Conservation (phyloP, 2,329 filamentous ascomycete genomes). For the Cladosporium sp. region DNA sequence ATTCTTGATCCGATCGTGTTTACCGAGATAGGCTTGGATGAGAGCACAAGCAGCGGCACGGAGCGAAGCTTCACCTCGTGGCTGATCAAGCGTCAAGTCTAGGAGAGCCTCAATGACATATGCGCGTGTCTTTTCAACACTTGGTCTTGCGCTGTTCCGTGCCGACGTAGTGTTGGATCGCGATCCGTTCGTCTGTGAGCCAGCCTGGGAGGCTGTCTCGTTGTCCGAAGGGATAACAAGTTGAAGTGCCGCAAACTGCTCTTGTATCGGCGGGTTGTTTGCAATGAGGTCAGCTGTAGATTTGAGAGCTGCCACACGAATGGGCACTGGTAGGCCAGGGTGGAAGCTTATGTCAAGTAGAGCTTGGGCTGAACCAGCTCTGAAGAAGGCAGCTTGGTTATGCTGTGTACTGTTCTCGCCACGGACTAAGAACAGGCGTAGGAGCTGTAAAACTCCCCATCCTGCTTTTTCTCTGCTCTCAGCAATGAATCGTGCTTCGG, state of each 20-base stretch:
- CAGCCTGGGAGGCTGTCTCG: constrained; percentile 23
- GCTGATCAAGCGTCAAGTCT: constrained; percentile 71
- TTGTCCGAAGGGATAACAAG: constrained; percentile 52
- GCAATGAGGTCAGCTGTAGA: constrained; percentile 88
- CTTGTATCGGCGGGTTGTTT: constrained; percentile 76
- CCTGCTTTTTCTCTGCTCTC: constrained; percentile 80
- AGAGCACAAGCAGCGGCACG: constrained; percentile 85
- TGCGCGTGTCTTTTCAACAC: constrained; percentile 46
- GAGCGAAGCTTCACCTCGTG: constrained; percentile 70
- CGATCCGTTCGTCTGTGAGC: constrained; percentile 31
- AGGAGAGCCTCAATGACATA: constrained; percentile 94
- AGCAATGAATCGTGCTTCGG: constrained; percentile 38
- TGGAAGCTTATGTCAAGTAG: constrained; percentile 82
- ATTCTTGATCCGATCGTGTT: constrained; percentile 74
- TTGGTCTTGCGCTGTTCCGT: constrained; percentile 30
- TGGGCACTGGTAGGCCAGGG: constrained; percentile 67
- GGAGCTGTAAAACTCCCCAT: constrained; percentile 82
- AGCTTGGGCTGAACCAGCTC: constrained; percentile 75
- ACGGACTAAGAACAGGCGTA: constrained; percentile 79
- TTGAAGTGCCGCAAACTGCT: constrained; percentile 83
- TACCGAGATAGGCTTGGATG: constrained; percentile 86
- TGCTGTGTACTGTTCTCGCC: constrained; percentile 78
- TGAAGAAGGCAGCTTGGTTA: constrained; percentile 85
- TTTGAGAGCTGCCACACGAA: constrained; percentile 81
- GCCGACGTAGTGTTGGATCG: constrained; percentile 27